These are phyloP conservation scores for Globisporangium yorkense DNA, from an alignment of 352 stramenopile species.

Conservation along the genomic window DNA sequence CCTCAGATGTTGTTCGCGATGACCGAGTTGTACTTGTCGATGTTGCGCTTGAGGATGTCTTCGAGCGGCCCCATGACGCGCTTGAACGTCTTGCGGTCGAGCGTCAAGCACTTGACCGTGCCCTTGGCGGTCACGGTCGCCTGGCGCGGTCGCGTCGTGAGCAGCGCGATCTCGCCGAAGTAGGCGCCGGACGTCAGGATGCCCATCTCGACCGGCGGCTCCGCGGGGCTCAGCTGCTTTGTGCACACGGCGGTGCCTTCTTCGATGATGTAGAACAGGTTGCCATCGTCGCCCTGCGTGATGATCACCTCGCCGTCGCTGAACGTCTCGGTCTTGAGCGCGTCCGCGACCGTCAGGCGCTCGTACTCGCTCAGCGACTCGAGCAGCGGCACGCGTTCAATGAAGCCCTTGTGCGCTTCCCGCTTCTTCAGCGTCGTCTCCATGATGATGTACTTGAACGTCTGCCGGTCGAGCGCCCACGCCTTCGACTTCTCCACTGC, in stretches of 20 bases:
- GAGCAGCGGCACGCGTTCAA: conserved; percentile 87
- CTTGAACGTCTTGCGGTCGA: conserved; percentile 93
- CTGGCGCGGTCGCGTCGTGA: conserved; percentile 91
- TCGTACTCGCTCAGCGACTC: conserved; percentile 88
- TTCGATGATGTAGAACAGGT: conserved; percentile 91
- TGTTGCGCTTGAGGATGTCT: conserved; percentile 90
- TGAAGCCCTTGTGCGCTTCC: conserved; percentile 84
- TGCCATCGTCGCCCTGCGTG: conserved; percentile 80
- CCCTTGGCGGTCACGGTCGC: conserved; percentile 84
- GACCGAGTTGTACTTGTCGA: conserved; percentile 88
- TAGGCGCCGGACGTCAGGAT: conserved; percentile 89
- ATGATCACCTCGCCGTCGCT: conserved; percentile 89
- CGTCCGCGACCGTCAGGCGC: conserved; percentile 85
- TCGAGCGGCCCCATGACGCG: conserved; percentile 85
- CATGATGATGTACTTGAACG: conserved; percentile 91
- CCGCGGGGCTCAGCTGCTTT: conserved; percentile 72
- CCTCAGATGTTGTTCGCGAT: conserved; percentile 88
- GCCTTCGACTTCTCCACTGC: conserved; percentile 88
- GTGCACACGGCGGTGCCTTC: conserved; percentile 75
- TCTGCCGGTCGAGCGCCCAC: conserved; percentile 89
- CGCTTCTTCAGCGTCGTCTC: conserved; percentile 88
- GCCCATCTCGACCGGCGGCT: conserved; percentile 79
- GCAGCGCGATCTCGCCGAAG: conserved; percentile 95
- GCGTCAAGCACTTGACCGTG: conserved; percentile 85
- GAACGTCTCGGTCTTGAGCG: conserved; percentile 78